phyloP scores from a whole-genome alignment of 2,329 filamentous ascomycete species.

The Colletotrichum sidae region DNA sequence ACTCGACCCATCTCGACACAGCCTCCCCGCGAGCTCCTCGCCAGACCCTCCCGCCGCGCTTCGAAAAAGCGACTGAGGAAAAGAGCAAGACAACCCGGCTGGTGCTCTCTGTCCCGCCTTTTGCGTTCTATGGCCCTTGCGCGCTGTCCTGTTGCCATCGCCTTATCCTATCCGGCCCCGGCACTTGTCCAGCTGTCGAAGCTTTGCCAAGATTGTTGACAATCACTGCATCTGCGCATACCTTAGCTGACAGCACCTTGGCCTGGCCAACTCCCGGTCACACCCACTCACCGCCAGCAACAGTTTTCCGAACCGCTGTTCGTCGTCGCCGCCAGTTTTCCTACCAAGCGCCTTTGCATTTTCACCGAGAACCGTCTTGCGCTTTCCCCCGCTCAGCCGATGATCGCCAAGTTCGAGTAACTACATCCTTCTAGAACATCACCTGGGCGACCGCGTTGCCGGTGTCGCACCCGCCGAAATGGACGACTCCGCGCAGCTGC shows the following conservation, averaged over 20 bases:
- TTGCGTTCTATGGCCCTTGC: not conserved
- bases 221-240: not conserved
- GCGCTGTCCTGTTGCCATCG: not conserved
- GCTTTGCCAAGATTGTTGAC: conserved; percentile 36
- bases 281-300: not conserved
- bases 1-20: conserved; percentile 24
- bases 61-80: not conserved
- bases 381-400: conserved; percentile 13
- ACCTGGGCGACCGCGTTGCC: conserved; percentile 32
- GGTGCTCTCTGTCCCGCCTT: not conserved
- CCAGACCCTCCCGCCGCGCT: not conserved
- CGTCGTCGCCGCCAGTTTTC: not conserved
- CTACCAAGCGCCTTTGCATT: not conserved
- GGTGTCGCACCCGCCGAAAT: conserved; percentile 21
- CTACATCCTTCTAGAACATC: conserved; percentile 15
- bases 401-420: conserved; percentile 25
- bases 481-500: conserved; percentile 31
- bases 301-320: not conserved
- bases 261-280: not conserved
- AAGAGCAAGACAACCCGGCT: not conserved
- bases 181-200: conserved; percentile 2
- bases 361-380: not conserved
- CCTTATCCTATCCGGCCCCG: conserved; percentile 1
- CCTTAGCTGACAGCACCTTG: not conserved
- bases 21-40: conserved; percentile 22